phyloP scores from a whole-genome alignment of 306 rosid species.

The apple (Malus domestica) region ASM211411v1 NC_041794.1:13282501-13283000 shows the following conservation, averaged over 20 bases:
- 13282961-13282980: too few relatives aligned
- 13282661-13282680: too few relatives aligned
- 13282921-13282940: too few relatives aligned
- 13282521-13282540: neutral
- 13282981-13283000: too few relatives aligned
- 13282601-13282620: too few relatives aligned
- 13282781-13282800: neutral
- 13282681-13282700: too few relatives aligned
- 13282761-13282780: neutral
- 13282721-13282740: neutral
- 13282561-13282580: too few relatives aligned
- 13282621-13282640: too few relatives aligned
- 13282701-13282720: neutral
- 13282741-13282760: neutral
- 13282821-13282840: neutral
- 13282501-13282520: neutral
- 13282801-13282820: neutral
- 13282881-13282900: neutral
- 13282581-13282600: too few relatives aligned
- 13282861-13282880: neutral
- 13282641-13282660: too few relatives aligned
- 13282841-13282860: neutral
- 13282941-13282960: too few relatives aligned
- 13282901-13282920: too few relatives aligned
- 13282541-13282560: neutral